Percentiles rank a stretch among this genome's conserved stretches.
These are phyloP conservation scores for Solanum pinnatisectum DNA, from an alignment of 257 asterid genomes.

Conservation along the genomic window DNA sequence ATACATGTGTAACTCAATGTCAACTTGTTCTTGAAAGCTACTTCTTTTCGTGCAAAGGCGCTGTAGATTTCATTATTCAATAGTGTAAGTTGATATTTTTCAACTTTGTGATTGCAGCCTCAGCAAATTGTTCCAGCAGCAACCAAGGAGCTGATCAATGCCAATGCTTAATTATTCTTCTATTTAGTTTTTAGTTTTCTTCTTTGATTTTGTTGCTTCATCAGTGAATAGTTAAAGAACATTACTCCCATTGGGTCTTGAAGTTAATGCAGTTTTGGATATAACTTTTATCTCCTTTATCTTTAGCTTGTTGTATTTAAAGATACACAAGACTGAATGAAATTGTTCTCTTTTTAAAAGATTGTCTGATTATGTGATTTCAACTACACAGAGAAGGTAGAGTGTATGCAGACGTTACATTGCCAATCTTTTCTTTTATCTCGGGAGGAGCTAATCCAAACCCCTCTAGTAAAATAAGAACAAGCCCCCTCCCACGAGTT, in stretches of 20 bases:
- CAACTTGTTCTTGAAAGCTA: neutral
- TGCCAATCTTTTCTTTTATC: neutral
- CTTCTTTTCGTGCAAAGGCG: neutral
- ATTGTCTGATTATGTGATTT: neutral
- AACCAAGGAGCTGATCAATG: conserved; percentile 25
- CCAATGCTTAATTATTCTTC: conserved; percentile 18
- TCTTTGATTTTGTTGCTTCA: neutral
- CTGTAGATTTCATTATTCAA: neutral
- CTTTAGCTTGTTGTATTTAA: neutral
- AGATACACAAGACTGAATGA: neutral
- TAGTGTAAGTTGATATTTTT: neutral
- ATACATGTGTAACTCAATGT: neutral
- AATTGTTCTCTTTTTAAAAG: neutral
- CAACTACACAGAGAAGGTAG: neutral
- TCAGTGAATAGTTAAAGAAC: neutral
- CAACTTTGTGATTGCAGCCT: conserved; percentile 38
- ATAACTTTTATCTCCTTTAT: neutral
- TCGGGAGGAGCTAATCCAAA: neutral
- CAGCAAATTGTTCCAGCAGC: conserved; percentile 9
- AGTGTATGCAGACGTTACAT: neutral
- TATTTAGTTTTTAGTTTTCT: neutral
- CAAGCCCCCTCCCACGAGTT: neutral
- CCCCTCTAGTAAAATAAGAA: too few relatives aligned
- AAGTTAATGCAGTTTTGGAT: neutral
- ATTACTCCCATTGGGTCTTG: neutral